Percentiles rank a stretch among this genome's conserved stretches.
Conservation (phyloP, 2,329 filamentous ascomycete genomes). For the Fusarium ramigenum region DNA sequence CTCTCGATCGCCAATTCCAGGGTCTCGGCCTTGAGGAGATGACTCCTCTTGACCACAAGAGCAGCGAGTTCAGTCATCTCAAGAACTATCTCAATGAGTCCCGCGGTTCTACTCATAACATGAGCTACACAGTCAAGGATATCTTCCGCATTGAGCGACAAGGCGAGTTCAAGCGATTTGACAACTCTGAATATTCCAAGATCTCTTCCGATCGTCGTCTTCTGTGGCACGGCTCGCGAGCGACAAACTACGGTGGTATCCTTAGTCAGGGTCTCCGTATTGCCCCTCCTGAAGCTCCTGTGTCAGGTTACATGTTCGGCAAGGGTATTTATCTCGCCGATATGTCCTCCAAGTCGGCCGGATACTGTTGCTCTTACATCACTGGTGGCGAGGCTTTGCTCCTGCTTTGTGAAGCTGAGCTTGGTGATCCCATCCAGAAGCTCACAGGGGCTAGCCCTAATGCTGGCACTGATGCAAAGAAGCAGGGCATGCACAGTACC, state of each 20-base stretch:
- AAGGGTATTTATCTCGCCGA: conserved; percentile 91
- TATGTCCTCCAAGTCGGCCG: conserved; percentile 83
- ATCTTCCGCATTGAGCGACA: conserved; percentile 86
- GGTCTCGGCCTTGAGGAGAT: conserved; percentile 80
- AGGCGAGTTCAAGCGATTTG: conserved; percentile 76
- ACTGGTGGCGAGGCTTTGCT: conserved; percentile 78
- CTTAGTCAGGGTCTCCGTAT: conserved; percentile 89
- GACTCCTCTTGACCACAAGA: conserved; percentile 68
- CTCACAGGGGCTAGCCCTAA: conserved; percentile 63
- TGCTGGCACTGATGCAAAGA: conserved; percentile 71
- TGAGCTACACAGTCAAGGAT: conserved; percentile 70
- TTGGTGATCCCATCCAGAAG: conserved; percentile 78
- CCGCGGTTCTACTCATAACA: conserved; percentile 71
- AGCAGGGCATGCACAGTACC: conserved; percentile 70
- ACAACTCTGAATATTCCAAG: conserved; percentile 62
- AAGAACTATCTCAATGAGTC: conserved; percentile 73
- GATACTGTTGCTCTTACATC: conserved; percentile 72
- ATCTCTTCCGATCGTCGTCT: conserved; percentile 74
- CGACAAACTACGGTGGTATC: conserved; percentile 88
- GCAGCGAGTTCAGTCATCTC: conserved; percentile 72
- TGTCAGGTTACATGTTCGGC: conserved; percentile 86
- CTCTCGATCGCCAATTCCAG: conserved; percentile 77
- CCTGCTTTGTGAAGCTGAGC: conserved; percentile 80
- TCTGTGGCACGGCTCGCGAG: conserved; percentile 87
- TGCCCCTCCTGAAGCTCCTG: conserved; percentile 84